These are phyloP conservation scores for Coemansia sp. DNA, from an alignment of 192 early-diverging fungal genomes.

Conservation along the genomic window DNA sequence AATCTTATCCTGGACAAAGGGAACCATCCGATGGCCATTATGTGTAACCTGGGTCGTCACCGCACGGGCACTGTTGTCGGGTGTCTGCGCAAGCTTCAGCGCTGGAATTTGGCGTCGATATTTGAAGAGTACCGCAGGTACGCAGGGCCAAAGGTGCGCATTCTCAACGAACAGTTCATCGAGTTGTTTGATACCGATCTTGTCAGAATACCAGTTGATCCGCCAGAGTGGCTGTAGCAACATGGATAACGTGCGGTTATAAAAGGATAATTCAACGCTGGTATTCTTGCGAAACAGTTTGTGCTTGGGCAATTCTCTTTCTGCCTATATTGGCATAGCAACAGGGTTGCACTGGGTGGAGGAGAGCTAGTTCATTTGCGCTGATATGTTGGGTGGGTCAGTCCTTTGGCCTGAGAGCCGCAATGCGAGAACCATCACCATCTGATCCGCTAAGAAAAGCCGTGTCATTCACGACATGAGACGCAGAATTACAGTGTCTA, in stretches of 20 bases:
- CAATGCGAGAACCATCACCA: too few relatives aligned
- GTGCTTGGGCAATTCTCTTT: too few relatives aligned
- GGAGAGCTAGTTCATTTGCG: too few relatives aligned
- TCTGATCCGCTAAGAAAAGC: too few relatives aligned
- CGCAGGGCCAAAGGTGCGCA: conserved; percentile 93
- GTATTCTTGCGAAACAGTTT: too few relatives aligned
- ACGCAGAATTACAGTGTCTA: too few relatives aligned
- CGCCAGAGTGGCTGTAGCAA: conserved; percentile 69
- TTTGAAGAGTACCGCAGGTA: conserved; percentile 98
- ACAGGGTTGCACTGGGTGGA: too few relatives aligned
- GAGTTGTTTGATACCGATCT: conserved; percentile 97
- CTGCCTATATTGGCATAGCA: too few relatives aligned
- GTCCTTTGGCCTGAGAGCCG: too few relatives aligned
- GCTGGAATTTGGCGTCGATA: conserved; percentile 97
- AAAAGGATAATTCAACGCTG: too few relatives aligned
- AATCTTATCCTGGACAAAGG: conserved; percentile 81
- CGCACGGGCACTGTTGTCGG: conserved; percentile 98
- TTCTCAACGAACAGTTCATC: conserved; percentile 96
- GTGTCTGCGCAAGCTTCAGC: conserved; percentile 94
- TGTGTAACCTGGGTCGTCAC: conserved; percentile 98
- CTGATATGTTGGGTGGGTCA: too few relatives aligned
- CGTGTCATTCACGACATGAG: too few relatives aligned
- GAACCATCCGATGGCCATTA: conserved; percentile 94
- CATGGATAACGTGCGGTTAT: neutral
- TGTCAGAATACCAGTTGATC: conserved; percentile 75